phyloP scores from a whole-genome alignment of 768 basidiomycete species.

The Fistulinella prunicolor region DNA sequence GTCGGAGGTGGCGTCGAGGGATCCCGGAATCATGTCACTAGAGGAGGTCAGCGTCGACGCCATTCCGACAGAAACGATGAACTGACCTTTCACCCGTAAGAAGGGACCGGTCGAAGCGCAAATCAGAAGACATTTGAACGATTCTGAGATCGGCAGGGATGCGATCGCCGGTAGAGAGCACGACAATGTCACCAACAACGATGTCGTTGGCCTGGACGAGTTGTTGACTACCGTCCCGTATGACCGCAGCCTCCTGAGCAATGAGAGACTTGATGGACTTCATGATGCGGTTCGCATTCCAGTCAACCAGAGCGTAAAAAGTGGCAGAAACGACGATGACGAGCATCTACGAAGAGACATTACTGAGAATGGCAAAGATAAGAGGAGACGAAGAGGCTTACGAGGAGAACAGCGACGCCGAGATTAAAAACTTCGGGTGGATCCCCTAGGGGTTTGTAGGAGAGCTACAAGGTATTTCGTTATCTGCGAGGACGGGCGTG shows the following conservation, averaged over 20 bases:
- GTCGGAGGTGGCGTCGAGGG: slow-evolving; percentile 41
- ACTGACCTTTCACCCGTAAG: slow-evolving; percentile 45
- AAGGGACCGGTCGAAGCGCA: slow-evolving; percentile 49
- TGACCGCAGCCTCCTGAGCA: slow-evolving; percentile 54
- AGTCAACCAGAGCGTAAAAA: slow-evolving; percentile 51
- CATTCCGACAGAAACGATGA: slow-evolving; percentile 28
- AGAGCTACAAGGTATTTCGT: slow-evolving; percentile 39
- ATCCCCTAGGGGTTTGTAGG: slow-evolving; percentile 48
- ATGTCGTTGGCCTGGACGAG: slow-evolving; percentile 51
- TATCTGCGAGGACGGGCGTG: slow-evolving; percentile 35
- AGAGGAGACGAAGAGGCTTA: slow-evolving; percentile 2
- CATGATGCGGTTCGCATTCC: slow-evolving; percentile 48
- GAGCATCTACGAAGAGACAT: slow-evolving; percentile 45
- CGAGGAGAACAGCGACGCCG: slow-evolving; percentile 50
- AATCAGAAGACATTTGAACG: slow-evolving; percentile 46
- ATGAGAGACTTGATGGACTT: slow-evolving; percentile 55
- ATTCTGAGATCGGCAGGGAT: slow-evolving; percentile 58
- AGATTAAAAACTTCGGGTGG: slow-evolving; percentile 42
- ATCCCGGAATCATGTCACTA: slow-evolving; percentile 42
- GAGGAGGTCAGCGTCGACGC: not conserved
- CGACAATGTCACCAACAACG: slow-evolving; percentile 52
- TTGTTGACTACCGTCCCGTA: slow-evolving; percentile 46
- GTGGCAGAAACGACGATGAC: slow-evolving; percentile 41
- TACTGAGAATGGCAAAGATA: slow-evolving; percentile 59
- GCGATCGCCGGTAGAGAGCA: slow-evolving; percentile 50